phyloP scores from a whole-genome alignment of 148 eudicot genomes.

The Limonium bicolor region DNA sequence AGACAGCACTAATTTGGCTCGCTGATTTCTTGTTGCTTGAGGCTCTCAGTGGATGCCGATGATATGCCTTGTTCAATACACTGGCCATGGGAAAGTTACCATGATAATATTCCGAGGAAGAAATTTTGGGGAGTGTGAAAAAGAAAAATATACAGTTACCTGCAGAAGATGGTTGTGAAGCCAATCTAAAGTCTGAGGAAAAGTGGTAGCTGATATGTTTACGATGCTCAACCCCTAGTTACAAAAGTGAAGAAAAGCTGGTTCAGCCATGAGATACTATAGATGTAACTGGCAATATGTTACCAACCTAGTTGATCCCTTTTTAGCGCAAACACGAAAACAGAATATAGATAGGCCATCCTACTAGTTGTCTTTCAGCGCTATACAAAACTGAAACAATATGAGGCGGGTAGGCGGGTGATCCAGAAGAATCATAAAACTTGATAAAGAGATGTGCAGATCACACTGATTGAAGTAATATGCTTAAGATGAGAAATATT shows the following conservation, averaged over 20 bases:
- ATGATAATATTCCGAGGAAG: neutral
- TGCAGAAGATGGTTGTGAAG: constrained; percentile 86
- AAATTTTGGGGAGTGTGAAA: neutral
- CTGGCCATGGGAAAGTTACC: constrained; percentile 16
- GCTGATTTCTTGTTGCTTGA: constrained; percentile 15
- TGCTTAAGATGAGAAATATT: neutral
- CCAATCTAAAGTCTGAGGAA: constrained; percentile 95
- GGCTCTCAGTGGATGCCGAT: constrained; percentile 16
- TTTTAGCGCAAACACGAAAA: neutral
- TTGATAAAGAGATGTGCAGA: neutral
- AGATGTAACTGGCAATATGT: neutral
- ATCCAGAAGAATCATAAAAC: neutral
- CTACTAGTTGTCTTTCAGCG: too few relatives aligned
- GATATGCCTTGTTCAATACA: constrained; percentile 80
- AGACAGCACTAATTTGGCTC: too few relatives aligned
- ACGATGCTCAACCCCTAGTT: constrained; percentile 76
- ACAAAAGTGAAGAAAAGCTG: neutral
- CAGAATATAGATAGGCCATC: too few relatives aligned
- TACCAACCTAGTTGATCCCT: neutral
- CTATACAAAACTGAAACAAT: neutral
- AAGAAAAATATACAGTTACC: constrained; percentile 23
- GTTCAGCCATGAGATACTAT: neutral
- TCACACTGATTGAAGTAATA: neutral
- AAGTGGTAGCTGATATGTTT: constrained; percentile 84
- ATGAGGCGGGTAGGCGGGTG: neutral